phyloP scores from a whole-genome alignment of 1,284 basidiomycete genomes.

The Anthracocystis panici-leucophaei region DNA sequence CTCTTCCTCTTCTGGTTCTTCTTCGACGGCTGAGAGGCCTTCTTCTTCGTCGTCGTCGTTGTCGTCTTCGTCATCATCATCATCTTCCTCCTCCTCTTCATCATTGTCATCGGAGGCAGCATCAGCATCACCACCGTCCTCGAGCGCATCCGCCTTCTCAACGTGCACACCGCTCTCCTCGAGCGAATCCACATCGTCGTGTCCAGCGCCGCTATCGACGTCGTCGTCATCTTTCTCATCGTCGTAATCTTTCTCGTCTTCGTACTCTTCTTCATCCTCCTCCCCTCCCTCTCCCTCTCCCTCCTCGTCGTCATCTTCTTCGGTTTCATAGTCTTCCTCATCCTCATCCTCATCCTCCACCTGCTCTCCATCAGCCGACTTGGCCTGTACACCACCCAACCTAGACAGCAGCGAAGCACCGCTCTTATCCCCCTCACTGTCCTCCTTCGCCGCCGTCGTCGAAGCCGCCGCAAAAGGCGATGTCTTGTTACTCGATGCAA shows the following conservation, averaged over 20 bases:
- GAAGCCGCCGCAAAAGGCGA: conserved; percentile 26
- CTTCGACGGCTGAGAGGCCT: conserved; percentile 46
- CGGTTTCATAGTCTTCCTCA: conserved; percentile 77
- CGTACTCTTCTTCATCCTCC: conserved; percentile 40
- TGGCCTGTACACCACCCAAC: conserved; percentile 64
- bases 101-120: conserved; percentile 4
- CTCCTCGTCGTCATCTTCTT: conserved; percentile 62
- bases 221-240: conserved; percentile 38
- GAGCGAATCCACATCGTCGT: conserved; percentile 34
- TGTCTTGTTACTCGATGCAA: conserved; percentile 17
- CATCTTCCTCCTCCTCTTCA: conserved; percentile 74
- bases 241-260: conserved; percentile 50
- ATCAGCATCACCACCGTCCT: conserved; percentile 32
- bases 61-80: conserved; percentile 70
- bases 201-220: conserved; percentile 51
- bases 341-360: conserved; percentile 71
- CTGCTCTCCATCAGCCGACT: conserved; percentile 75
- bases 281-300: conserved; percentile 44
- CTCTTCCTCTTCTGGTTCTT: conserved; percentile 38
- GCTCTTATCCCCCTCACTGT: conserved; percentile 11
- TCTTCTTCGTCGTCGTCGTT: conserved; percentile 54
- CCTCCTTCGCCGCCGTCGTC: conserved; percentile 3
- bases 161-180: conserved; percentile 35
- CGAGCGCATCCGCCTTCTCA: conserved; percentile 38
- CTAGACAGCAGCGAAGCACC: conserved; percentile 21